Percentiles rank a stretch among this genome's conserved stretches.
Evolutionary conservation across 1,284 basidiomycete genomes (phyloP).

Genomic region (Microbotryum lychnidis-dioicae): DNA sequence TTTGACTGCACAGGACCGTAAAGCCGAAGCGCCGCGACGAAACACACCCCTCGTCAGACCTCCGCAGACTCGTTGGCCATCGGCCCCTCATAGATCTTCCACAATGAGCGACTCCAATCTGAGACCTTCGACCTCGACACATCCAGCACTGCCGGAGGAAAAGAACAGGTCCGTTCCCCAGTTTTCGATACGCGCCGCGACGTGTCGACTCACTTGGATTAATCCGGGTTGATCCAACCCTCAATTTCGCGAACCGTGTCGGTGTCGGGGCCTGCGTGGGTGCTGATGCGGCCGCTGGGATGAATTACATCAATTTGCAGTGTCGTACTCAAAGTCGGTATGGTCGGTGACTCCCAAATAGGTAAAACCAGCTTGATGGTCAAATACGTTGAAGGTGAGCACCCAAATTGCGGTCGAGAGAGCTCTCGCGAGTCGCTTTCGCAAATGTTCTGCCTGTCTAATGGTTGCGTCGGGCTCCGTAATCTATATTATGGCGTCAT

Average conservation of each 20-base stretch:
- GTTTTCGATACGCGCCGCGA: not conserved
- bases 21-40: too few relatives aligned
- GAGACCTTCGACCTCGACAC: not conserved
- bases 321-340: conserved; percentile 94
- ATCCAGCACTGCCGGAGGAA: not conserved
- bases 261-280: not conserved
- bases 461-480: not conserved
- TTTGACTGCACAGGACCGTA: too few relatives aligned
- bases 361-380: conserved; percentile 89
- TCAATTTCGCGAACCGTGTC: not conserved
- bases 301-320: conserved; percentile 35
- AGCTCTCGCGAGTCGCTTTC: not conserved
- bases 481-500: not conserved
- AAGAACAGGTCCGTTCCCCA: conserved; percentile 14
- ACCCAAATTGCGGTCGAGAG: too few relatives aligned
- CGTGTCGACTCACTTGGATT: too few relatives aligned
- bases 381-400: conserved; percentile 82
- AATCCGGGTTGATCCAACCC: not conserved
- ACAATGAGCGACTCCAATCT: not conserved
- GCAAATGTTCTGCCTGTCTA: not conserved
- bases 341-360: conserved; percentile 98
- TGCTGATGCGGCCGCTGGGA: not conserved
- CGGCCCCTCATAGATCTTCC: not conserved
- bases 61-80: too few relatives aligned
- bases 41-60: too few relatives aligned